A percentile compares a stretch with the other conserved stretches of the same genome.
Evolutionary conservation across 2,329 filamentous ascomycete genomes (phyloP).

Genomic region (Fusarium solani-melongenae): DNA sequence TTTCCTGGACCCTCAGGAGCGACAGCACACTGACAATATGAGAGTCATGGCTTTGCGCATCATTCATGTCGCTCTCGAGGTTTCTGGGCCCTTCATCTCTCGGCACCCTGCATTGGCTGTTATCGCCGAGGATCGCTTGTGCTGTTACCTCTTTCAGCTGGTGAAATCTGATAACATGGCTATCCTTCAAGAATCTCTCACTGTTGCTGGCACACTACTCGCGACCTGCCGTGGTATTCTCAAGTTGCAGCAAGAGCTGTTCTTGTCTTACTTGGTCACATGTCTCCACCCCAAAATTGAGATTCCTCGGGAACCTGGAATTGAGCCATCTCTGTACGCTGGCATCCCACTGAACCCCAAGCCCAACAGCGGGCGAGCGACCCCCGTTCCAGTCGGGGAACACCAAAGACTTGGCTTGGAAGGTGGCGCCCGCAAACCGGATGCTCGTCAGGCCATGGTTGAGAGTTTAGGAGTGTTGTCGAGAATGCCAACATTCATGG

Average conservation of each 20-base stretch:
- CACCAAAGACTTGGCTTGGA: slow-evolving; percentile 92
- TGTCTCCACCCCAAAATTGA: slow-evolving; percentile 95
- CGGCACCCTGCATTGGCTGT: slow-evolving; percentile 88
- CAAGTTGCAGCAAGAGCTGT: slow-evolving; percentile 96
- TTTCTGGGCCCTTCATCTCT: slow-evolving; percentile 93
- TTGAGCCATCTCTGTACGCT: slow-evolving; percentile 90
- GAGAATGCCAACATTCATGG: slow-evolving; percentile 93
- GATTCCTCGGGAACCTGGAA: slow-evolving; percentile 89
- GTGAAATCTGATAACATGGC: slow-evolving; percentile 97
- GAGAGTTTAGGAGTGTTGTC: slow-evolving; percentile 93
- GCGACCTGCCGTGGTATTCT: slow-evolving; percentile 90
- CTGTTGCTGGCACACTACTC: slow-evolving; percentile 89
- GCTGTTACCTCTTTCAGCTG: slow-evolving; percentile 94
- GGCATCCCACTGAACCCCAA: slow-evolving; percentile 94
- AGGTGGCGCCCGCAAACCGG: slow-evolving; percentile 89
- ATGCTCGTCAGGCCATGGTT: slow-evolving; percentile 97
- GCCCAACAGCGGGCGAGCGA: slow-evolving; percentile 81
- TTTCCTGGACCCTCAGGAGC: slow-evolving; percentile 91
- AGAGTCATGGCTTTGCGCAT: slow-evolving; percentile 97
- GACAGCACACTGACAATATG: slow-evolving; percentile 93
- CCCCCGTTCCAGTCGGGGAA: slow-evolving; percentile 91
- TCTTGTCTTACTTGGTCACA: slow-evolving; percentile 91
- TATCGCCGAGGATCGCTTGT: slow-evolving; percentile 92
- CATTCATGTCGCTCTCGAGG: slow-evolving; percentile 95
- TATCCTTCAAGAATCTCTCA: slow-evolving; percentile 90